Base-by-base conservation (phyloP, 805 yeast genomes). In the Pichia thaimueangensis region DNA sequence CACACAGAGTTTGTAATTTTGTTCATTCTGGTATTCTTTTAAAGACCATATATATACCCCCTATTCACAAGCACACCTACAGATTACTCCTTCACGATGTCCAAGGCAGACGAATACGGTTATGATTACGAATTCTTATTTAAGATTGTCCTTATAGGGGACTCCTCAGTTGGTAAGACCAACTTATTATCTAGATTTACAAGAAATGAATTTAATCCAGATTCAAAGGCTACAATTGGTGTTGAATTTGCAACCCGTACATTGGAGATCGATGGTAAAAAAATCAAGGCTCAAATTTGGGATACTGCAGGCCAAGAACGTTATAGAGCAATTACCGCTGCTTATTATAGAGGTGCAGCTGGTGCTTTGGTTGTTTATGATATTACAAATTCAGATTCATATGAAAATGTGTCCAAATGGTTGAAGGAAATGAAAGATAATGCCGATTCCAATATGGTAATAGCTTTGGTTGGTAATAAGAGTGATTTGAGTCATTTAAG, bases 241-340 rank as follows among this genome's bases (percentile, higher is more conserved):
- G 98, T 93, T 39, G 98, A 93, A 65, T 91, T 91, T 69, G 97
- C 97, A 34, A 93, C 97, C 19, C 76, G 97, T 63, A 89, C 97
- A 3, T 80, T 93, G 43, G 91, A 84, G 56, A 80, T 85, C 48
- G 91, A 84, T 51, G 88, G 87, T 33, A 84, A 83, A 58, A 69
- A 86, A 60, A 82, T 86, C 53, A 86, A 86, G 63, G 91, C 94
- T 4, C 95, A 87, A 65, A 82, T 88, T 54, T 91, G 98, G 98
- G 98, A 91, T 65, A 91, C 98, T 29, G 98, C 98, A 2, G 98
- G 98, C 48, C 98, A 91, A 70, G 98, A 91, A 66, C 80, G 98
- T 64, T 91, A 93, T 71, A 79, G 98, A 56, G 97, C 98, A 35
- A 91, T 91, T 63, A 93, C 98, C 25, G 81, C 93, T 44, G 97